Percentiles rank a stretch among this genome's conserved stretches.
phyloP scores from a whole-genome alignment of 2,329 filamentous ascomycete genomes.

The Cadophora gregata region DNA sequence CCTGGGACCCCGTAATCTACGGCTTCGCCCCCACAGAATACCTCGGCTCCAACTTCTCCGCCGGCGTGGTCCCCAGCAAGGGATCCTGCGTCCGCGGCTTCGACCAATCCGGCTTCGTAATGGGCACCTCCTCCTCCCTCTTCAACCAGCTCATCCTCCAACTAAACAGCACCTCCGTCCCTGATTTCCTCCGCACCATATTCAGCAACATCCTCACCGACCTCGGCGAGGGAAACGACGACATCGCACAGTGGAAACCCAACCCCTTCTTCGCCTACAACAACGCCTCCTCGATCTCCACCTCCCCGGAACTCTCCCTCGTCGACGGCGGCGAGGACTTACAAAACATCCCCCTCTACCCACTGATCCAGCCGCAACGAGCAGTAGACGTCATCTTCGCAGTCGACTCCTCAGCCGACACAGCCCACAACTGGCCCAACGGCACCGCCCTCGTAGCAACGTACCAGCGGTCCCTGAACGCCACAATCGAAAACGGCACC shows the following conservation, averaged over 20 bases:
- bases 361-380: slow-evolving; percentile 75
- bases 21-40: slow-evolving; percentile 75
- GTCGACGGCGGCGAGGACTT: slow-evolving; percentile 81
- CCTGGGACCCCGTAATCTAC: slow-evolving; percentile 74
- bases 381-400: slow-evolving; percentile 82
- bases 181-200: slow-evolving; percentile 53
- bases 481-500: slow-evolving; percentile 67
- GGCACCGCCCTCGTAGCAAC: slow-evolving; percentile 77
- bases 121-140: slow-evolving; percentile 84
- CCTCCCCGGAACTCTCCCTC: slow-evolving; percentile 63
- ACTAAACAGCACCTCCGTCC: slow-evolving; percentile 59
- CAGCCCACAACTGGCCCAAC: slow-evolving; percentile 73
- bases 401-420: slow-evolving; percentile 79
- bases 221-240: slow-evolving; percentile 65
- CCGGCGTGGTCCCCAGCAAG: slow-evolving; percentile 60
- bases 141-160: slow-evolving; percentile 81
- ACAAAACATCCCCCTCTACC: slow-evolving; percentile 81
- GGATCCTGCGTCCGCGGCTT: slow-evolving; percentile 76
- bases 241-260: slow-evolving; percentile 75
- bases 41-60: slow-evolving; percentile 74
- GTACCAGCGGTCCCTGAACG: slow-evolving; percentile 68
- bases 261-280: slow-evolving; percentile 78
- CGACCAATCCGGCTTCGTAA: slow-evolving; percentile 81
- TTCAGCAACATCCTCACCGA: slow-evolving; percentile 60
- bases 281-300: slow-evolving; percentile 63